phyloP scores from a whole-genome alignment of 768 basidiomycete genomes.

The Hericium erinaceus region DNA sequence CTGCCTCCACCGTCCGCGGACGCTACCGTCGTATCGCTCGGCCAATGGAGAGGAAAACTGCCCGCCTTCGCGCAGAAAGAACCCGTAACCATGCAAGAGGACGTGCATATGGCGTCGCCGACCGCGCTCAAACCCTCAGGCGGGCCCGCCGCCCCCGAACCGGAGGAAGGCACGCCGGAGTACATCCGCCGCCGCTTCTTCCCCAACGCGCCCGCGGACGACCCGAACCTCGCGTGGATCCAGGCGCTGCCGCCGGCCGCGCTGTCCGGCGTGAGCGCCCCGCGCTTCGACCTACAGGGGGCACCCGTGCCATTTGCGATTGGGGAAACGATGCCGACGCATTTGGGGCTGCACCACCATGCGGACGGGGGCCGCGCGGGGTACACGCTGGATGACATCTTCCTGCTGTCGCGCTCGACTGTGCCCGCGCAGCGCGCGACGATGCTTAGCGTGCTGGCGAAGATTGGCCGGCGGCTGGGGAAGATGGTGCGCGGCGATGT shows the following conservation, averaged over 20 bases:
- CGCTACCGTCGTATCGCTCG: constrained; percentile 26
- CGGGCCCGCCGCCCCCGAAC: constrained; percentile 17
- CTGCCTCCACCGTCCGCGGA: constrained; percentile 40
- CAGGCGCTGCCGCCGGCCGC: constrained; percentile 23
- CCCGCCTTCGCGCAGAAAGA: background rate
- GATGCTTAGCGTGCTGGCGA: constrained; percentile 67
- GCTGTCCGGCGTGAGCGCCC: constrained; percentile 20
- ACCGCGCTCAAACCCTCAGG: background rate
- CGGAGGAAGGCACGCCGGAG: constrained; percentile 70
- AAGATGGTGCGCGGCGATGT: constrained; percentile 20
- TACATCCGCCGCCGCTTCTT: constrained; percentile 81
- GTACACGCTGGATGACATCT: constrained; percentile 82
- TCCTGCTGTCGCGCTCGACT: constrained; percentile 70
- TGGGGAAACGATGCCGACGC: constrained; percentile 58
- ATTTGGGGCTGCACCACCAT: constrained; percentile 88
- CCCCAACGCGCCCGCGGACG: constrained; percentile 54
- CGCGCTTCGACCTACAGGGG: constrained; percentile 68
- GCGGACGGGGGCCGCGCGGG: constrained; percentile 73
- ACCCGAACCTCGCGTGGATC: constrained; percentile 82
- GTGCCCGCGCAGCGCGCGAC: constrained; percentile 76
- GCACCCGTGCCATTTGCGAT: constrained; percentile 48
- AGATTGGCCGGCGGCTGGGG: constrained; percentile 36
- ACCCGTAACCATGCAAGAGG: background rate
- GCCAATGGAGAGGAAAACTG: constrained; percentile 27
- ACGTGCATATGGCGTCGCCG: background rate